A percentile compares a stretch with the other conserved stretches of the same genome.
Conservation (phyloP, 106 monocot species). For the Acanthochlamys bracteata region DNA sequence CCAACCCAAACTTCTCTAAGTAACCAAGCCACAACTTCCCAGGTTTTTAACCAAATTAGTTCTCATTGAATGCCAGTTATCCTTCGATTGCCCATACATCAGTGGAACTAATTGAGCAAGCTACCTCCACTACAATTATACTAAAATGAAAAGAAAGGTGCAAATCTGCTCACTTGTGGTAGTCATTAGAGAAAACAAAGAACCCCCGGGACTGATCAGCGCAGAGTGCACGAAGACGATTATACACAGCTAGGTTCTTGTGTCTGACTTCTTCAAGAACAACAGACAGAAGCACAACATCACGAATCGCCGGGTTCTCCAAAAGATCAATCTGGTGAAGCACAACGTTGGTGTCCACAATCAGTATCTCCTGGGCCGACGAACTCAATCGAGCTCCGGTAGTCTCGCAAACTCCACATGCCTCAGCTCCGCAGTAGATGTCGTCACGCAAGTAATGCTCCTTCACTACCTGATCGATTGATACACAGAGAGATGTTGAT, state of each 20-base stretch:
- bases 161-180: conserved; percentile 42
- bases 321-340: conserved; percentile 97
- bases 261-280: conserved; percentile 91
- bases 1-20: no score
- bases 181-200: conserved; percentile 85
- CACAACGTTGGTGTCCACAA: conserved; percentile 97
- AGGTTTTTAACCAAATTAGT: no score
- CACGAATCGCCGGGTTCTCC: conserved; percentile 78
- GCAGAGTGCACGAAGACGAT: conserved; percentile 73
- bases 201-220: conserved; percentile 44
- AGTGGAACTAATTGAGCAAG: no score
- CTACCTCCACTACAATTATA: no score
- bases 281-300: conserved; percentile 75
- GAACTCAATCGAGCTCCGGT: conserved; percentile 50
- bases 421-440: conserved; percentile 69
- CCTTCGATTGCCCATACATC: no score
- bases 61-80: no score
- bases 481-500: not conserved
- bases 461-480: conserved; percentile 48
- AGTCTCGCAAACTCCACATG: conserved; percentile 56
- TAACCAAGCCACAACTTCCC: no score
- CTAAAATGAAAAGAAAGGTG: not conserved
- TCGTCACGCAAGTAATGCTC: conserved; percentile 96
- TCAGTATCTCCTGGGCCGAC: conserved; percentile 48
- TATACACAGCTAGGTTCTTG: conserved; percentile 73